Evolutionary conservation across 2,329 filamentous ascomycete genomes (phyloP).

Genomic region (Dichotomopilus funicola): DNA sequence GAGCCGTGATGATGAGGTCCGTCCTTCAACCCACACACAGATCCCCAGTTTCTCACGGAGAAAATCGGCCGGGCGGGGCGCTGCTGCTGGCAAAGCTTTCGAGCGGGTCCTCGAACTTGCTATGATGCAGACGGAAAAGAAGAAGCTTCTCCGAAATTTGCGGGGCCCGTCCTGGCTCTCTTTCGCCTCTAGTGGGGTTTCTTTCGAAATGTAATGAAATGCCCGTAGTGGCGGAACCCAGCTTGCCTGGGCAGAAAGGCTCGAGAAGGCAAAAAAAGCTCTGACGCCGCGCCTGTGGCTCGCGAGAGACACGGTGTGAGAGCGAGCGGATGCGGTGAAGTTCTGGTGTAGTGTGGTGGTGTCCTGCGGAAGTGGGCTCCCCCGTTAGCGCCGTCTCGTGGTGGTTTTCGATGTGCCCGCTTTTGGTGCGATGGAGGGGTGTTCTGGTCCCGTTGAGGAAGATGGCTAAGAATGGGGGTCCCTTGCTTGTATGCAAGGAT

Average conservation of each 20-base stretch:
- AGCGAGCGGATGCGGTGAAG: not conserved
- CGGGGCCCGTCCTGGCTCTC: not conserved
- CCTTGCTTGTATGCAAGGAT: not conserved
- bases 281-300: too few relatives aligned
- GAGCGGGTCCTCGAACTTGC: constrained; percentile 9
- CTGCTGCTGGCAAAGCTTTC: not conserved
- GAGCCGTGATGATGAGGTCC: not conserved
- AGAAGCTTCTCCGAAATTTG: constrained; percentile 4
- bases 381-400: not conserved
- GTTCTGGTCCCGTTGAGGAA: not conserved
- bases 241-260: not conserved
- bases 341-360: not conserved
- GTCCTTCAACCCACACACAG: constrained; percentile 13
- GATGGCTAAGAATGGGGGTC: not conserved
- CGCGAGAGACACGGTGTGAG: not conserved
- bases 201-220: not conserved
- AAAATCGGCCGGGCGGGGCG: constrained; percentile 16
- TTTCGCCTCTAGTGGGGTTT: too few relatives aligned
- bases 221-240: not conserved
- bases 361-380: too few relatives aligned
- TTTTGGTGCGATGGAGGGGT: constrained; percentile 1
- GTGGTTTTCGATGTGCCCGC: not conserved
- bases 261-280: not conserved
- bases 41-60: not conserved
- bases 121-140: not conserved